Evolutionary conservation across 2,329 filamentous ascomycete genomes (phyloP).

Genomic region (Alternaria burnsii): DNA sequence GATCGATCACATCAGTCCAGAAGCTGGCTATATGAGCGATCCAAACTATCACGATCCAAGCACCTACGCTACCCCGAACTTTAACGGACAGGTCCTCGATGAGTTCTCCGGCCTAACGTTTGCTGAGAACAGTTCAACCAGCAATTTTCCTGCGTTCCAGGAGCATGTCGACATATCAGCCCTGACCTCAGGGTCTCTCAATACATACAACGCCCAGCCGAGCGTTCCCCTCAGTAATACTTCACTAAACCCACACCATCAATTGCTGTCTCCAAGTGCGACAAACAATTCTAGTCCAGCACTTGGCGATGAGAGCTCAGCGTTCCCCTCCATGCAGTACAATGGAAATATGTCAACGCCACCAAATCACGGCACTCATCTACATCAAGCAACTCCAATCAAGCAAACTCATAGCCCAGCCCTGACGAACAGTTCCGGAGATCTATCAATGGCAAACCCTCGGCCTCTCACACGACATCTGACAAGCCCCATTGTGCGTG

Average conservation of each 20-base stretch:
- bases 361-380: constrained; percentile 31
- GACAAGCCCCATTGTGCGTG: constrained; percentile 51
- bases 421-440: constrained; percentile 48
- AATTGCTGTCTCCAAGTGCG: constrained; percentile 47
- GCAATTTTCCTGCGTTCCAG: constrained; percentile 35
- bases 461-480: constrained; percentile 43
- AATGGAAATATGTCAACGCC: constrained; percentile 37
- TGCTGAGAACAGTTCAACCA: constrained; percentile 32
- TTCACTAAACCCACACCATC: constrained; percentile 38
- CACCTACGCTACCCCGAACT: constrained; percentile 45
- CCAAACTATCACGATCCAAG: constrained; percentile 43
- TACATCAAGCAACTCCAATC: constrained; percentile 39
- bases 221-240: constrained; percentile 30
- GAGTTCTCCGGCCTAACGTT: constrained; percentile 42
- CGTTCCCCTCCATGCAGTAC: constrained; percentile 31
- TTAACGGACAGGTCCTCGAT: constrained; percentile 42
- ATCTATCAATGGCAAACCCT: constrained; percentile 35
- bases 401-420: constrained; percentile 51
- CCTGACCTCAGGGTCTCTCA: constrained; percentile 38
- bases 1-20: constrained; percentile 50
- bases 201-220: constrained; percentile 43
- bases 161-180: constrained; percentile 39
- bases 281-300: constrained; percentile 51
- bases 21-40: constrained; percentile 46
- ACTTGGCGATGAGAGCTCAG: constrained; percentile 39